A percentile compares a stretch with the other conserved stretches of the same genome.
Conservation (phyloP, 768 basidiomycete species). For the Ramaria rubella region DNA sequence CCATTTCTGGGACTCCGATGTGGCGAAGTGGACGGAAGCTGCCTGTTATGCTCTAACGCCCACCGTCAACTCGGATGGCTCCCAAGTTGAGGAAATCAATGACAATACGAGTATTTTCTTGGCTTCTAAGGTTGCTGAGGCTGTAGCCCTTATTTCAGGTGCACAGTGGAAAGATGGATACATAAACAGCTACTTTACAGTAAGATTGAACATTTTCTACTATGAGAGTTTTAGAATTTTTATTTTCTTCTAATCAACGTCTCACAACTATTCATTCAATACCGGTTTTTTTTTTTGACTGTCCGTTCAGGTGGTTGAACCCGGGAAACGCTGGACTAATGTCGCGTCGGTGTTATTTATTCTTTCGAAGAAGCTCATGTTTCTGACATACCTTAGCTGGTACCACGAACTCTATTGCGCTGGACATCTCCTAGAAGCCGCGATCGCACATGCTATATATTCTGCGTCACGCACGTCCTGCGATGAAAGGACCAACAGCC, state of each 20-base stretch:
- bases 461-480: conserved; percentile 4
- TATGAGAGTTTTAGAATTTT: too few species aligned
- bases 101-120: too few species aligned
- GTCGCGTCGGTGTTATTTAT: conserved; percentile 10
- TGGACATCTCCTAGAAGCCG: conserved; percentile 19
- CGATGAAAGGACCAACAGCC: not conserved
- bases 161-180: conserved; percentile 21
- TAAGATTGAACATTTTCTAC: not conserved
- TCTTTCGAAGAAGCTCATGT: not conserved
- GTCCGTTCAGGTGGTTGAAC: conserved; percentile 16
- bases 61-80: not conserved
- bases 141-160: conserved; percentile 15
- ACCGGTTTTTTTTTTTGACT: not conserved
- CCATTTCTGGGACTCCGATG: conserved; percentile 19
- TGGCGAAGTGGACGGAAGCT: conserved; percentile 20
- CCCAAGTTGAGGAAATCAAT: conserved; percentile 3
- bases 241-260: too few species aligned
- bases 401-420: conserved; percentile 20
- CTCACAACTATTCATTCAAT: too few species aligned
- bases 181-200: conserved; percentile 20
- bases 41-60: conserved; percentile 14
- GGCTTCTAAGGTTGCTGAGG: conserved; percentile 15
- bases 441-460: conserved; percentile 17
- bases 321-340: conserved; percentile 18
- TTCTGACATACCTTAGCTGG: conserved; percentile 9